A percentile compares a stretch with the other conserved stretches of the same genome.
These are phyloP conservation scores for Arthrobotrys sphaeroides DNA, from an alignment of 2,329 filamentous ascomycete species.

Conservation along the genomic window DNA sequence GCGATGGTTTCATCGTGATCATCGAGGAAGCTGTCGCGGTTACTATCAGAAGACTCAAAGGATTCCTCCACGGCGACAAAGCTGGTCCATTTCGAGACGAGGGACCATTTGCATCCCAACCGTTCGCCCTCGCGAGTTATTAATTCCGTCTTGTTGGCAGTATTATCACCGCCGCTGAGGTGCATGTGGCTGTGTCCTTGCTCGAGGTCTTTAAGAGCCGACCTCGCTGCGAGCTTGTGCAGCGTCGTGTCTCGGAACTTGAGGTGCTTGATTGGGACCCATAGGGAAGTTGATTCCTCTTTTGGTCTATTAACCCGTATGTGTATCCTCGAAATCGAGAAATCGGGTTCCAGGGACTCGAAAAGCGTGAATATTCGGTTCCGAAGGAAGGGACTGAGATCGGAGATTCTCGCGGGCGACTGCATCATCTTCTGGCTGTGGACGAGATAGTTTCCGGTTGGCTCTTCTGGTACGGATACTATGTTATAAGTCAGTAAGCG, in stretches of 20 bases:
- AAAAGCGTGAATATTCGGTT: constrained; percentile 22
- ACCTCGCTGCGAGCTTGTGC: constrained; percentile 12
- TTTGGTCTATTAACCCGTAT: neutral
- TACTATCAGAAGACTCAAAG: neutral
- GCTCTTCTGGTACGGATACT: neutral
- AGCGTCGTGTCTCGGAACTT: neutral
- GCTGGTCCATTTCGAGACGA: constrained; percentile 23
- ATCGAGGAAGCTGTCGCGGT: neutral
- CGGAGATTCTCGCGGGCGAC: neutral
- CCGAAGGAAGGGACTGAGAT: constrained; percentile 7
- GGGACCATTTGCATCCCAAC: constrained; percentile 27
- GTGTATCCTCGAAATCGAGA: neutral
- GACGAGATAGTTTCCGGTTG: neutral
- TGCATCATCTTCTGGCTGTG: constrained; percentile 1
- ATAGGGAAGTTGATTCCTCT: neutral
- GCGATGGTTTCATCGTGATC: neutral
- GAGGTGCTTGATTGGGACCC: neutral
- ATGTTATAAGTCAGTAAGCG: too few species aligned
- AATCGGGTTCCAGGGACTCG: constrained; percentile 1
- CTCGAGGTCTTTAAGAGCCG: neutral
- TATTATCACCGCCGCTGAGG: neutral
- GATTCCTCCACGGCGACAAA: constrained; percentile 15
- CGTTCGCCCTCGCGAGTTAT: constrained; percentile 10
- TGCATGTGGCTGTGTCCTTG: neutral
- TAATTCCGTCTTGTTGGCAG: neutral